Conservation (phyloP, 768 basidiomycete genomes). For the Suillus americanus region DNA sequence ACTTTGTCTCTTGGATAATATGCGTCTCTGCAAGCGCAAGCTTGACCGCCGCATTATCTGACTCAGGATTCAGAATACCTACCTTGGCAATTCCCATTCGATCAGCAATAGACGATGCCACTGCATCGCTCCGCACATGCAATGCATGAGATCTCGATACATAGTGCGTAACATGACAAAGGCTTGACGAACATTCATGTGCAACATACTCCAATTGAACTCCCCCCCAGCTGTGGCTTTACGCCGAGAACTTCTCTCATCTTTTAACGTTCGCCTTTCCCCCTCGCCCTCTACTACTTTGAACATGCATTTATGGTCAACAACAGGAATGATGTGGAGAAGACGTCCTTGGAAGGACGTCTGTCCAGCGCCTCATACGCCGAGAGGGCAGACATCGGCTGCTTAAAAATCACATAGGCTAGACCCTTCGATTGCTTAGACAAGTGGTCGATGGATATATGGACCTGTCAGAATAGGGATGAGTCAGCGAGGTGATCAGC, state of each 20-base stretch:
- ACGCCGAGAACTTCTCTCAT: conserved; percentile 54
- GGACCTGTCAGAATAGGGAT: conserved; percentile 39
- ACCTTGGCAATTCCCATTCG: conserved; percentile 86
- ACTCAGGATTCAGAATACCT: conserved; percentile 84
- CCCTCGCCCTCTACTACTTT: conserved; percentile 39
- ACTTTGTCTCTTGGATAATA: conserved; percentile 92
- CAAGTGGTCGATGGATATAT: conserved; percentile 51
- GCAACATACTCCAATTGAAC: conserved; percentile 92
- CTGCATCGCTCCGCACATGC: conserved; percentile 78
- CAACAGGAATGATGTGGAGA: conserved; percentile 85
- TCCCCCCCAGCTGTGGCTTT: conserved; percentile 72
- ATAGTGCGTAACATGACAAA: conserved; percentile 17
- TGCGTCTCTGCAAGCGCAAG: conserved; percentile 96
- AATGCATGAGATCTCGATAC: conserved; percentile 22
- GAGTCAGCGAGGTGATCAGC: not conserved
- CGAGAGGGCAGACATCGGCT: conserved; percentile 49
- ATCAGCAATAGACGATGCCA: conserved; percentile 85
- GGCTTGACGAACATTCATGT: conserved; percentile 86
- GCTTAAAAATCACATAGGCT: conserved; percentile 55
- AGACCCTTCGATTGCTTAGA: conserved; percentile 58
- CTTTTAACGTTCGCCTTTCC: conserved; percentile 58
- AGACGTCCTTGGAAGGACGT: conserved; percentile 89
- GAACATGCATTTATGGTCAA: conserved; percentile 57
- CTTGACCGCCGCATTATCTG: conserved; percentile 84
- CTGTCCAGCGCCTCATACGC: conserved; percentile 80